These are phyloP conservation scores for Isabelozyma pseudorhagii DNA, from an alignment of 805 yeast genomes.

Conservation along the genomic window DNA sequence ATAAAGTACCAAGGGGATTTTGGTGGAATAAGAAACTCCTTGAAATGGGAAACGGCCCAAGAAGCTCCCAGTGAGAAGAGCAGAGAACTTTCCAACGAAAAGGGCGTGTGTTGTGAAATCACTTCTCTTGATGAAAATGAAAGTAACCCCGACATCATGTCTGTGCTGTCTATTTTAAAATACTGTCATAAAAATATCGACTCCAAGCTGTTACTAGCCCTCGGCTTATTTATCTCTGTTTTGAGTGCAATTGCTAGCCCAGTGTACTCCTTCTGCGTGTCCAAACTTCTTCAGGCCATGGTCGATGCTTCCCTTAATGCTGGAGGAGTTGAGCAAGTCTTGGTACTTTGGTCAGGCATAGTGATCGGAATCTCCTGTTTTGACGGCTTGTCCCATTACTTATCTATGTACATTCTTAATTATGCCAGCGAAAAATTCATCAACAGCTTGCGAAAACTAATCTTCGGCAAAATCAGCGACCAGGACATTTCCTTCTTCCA, in stretches of 20 bases:
- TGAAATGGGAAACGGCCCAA: neutral
- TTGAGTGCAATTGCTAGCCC: constrained; percentile 69
- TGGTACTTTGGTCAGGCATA: constrained; percentile 62
- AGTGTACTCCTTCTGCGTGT: constrained; percentile 71
- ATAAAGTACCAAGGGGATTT: constrained; percentile 26
- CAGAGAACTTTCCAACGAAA: neutral
- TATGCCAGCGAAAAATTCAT: constrained; percentile 70
- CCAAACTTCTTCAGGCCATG: constrained; percentile 65
- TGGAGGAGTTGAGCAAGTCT: constrained; percentile 19
- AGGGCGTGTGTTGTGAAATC: neutral
- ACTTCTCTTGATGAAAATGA: neutral
- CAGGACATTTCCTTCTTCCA: constrained; percentile 57
- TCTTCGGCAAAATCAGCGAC: constrained; percentile 47
- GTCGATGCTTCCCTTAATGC: constrained; percentile 39
- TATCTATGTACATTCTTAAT: constrained; percentile 49
- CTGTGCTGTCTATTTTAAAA: constrained; percentile 20
- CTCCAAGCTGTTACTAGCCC: constrained; percentile 19
- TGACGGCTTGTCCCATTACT: constrained; percentile 59
- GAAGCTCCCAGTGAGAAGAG: neutral
- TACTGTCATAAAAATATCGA: constrained; percentile 19
- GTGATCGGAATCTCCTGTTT: constrained; percentile 59
- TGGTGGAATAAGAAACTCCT: constrained; percentile 3
- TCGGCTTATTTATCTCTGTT: constrained; percentile 55
- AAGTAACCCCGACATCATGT: constrained; percentile 10
- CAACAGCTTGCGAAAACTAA: constrained; percentile 43